Percentiles rank a stretch among this genome's conserved stretches.
These are phyloP conservation scores for Dicorynia guianensis DNA, from an alignment of 306 rosid species.

Conservation along the genomic window DNA sequence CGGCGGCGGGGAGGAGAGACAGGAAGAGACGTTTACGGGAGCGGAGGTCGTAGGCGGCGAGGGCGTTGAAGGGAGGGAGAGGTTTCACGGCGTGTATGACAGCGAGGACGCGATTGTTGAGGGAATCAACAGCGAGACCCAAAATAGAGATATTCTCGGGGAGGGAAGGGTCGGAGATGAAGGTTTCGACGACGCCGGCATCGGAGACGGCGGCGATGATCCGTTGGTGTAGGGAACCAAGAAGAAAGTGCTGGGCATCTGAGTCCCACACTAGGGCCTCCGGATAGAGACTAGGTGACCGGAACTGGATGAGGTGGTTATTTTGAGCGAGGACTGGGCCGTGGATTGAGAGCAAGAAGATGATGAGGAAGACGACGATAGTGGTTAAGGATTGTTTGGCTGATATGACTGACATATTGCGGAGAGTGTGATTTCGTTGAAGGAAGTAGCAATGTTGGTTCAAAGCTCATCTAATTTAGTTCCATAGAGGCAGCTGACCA, in stretches of 20 bases:
- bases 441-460: too few relatives aligned
- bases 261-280: conserved; percentile 79
- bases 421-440: background rate
- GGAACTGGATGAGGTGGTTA: conserved; percentile 72
- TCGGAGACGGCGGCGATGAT: conserved; percentile 68
- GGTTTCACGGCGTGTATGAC: conserved; percentile 49
- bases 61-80: conserved; percentile 65
- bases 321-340: conserved; percentile 42
- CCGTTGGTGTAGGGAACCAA: conserved; percentile 64
- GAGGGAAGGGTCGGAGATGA: conserved; percentile 61
- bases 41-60: conserved; percentile 78
- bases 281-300: conserved; percentile 67
- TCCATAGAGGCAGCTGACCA: too few relatives aligned
- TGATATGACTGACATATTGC: conserved; percentile 29
- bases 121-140: conserved; percentile 68
- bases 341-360: conserved; percentile 27
- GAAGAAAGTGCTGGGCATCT: conserved; percentile 73
- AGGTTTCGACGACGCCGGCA: conserved; percentile 72
- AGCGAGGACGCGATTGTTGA: conserved; percentile 64
- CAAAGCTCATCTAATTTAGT: too few relatives aligned
- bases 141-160: conserved; percentile 64
- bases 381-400: background rate
- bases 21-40: conserved; percentile 65
- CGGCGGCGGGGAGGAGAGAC: conserved; percentile 44
- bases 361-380: background rate